Percentiles rank a stretch among this genome's conserved stretches.
phyloP scores from a whole-genome alignment of 169 alveolate species.

The Plasmodium vinckei region DNA sequence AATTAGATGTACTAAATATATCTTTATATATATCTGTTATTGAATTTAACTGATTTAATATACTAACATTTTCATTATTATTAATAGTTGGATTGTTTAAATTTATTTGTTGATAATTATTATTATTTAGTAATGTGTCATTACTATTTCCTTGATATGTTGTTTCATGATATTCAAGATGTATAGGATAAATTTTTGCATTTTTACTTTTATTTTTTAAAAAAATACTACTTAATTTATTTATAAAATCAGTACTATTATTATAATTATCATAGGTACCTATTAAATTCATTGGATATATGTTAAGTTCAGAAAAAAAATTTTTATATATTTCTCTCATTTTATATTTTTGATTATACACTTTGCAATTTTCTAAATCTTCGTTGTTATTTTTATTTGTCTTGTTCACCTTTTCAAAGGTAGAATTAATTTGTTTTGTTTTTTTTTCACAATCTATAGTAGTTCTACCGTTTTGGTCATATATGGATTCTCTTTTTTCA shows the following conservation, averaged over 20 bases:
- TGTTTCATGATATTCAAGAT: conserved; percentile 36
- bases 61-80: background rate
- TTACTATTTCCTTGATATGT: conserved; percentile 7
- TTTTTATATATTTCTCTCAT: conserved; percentile 22
- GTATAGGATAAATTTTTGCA: conserved; percentile 15
- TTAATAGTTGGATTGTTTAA: background rate
- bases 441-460: background rate
- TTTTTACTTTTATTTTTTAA: background rate
- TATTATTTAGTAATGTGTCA: background rate
- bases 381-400: background rate
- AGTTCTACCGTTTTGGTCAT: background rate
- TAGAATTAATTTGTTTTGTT: background rate
- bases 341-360: background rate
- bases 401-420: background rate
- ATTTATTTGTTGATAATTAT: background rate
- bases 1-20: conserved; percentile 16
- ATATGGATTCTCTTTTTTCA: background rate
- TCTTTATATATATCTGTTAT: conserved; percentile 48
- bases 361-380: background rate
- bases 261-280: conserved; percentile 10
- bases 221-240: conserved; percentile 17
- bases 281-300: conserved; percentile 52
- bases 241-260: background rate
- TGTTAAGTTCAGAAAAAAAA: conserved; percentile 35
- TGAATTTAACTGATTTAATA: background rate